Percentiles rank a stretch among this genome's conserved stretches.
Evolutionary conservation across 805 yeast genomes (phyloP).

Genomic region (Kluyveromyces aestuarii): DNA sequence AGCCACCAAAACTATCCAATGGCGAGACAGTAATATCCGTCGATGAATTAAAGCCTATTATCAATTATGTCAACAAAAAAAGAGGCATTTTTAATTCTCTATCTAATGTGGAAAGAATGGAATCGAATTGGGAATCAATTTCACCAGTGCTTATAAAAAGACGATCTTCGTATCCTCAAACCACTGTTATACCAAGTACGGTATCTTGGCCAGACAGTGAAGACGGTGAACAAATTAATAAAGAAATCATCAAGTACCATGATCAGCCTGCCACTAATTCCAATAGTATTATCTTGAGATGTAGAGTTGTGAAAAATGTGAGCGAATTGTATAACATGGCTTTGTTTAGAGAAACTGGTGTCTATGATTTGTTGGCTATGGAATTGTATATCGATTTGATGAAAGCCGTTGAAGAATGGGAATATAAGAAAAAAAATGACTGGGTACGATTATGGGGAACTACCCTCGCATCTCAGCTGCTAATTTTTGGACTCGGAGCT

Average conservation of each 20-base stretch:
- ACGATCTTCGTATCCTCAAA: conserved; percentile 22
- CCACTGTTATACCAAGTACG: conserved; percentile 17
- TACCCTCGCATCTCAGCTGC: conserved; percentile 47
- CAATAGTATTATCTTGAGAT: conserved; percentile 26
- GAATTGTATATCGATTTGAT: conserved; percentile 50
- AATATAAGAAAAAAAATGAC: conserved; percentile 33
- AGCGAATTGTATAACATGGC: conserved; percentile 34
- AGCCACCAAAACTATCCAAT: conserved; percentile 42
- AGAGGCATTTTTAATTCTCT: conserved; percentile 19
- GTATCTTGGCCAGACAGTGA: conserved; percentile 15
- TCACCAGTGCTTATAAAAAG: conserved; percentile 22
- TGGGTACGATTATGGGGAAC: conserved; percentile 50
- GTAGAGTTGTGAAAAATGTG: conserved; percentile 39
- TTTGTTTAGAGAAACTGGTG: conserved; percentile 31
- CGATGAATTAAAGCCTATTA: conserved; percentile 51
- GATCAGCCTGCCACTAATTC: conserved; percentile 18
- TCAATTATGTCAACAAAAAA: conserved; percentile 50
- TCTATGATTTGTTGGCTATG: conserved; percentile 43
- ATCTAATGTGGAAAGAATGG: conserved; percentile 10
- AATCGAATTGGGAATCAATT: conserved; percentile 16
- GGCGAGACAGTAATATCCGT: conserved; percentile 48
- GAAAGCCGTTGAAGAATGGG: conserved; percentile 47
- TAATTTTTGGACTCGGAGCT: conserved; percentile 51
- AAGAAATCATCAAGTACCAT: conserved; percentile 29
- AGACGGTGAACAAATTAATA: conserved; percentile 9